A percentile compares a stretch with the other conserved stretches of the same genome.
These are phyloP conservation scores for Zostera marina DNA, from an alignment of 116 monocot genomes.

Conservation along the genomic window DNA sequence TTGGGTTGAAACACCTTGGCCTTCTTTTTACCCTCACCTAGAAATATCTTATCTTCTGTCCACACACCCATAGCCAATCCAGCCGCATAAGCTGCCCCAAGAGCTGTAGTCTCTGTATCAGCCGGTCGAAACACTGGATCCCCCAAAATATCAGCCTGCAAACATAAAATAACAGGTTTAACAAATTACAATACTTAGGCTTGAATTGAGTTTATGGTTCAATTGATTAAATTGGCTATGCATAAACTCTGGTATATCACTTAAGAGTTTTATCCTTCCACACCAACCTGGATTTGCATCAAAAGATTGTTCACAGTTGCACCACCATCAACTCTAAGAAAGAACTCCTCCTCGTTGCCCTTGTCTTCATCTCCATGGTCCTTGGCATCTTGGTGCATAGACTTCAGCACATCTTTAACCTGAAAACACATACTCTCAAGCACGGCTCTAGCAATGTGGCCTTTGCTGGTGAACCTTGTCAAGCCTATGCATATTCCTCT, in stretches of 20 bases:
- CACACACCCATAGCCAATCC: slow-evolving; percentile 62
- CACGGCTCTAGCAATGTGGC: slow-evolving; percentile 70
- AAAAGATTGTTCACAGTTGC: slow-evolving; percentile 82
- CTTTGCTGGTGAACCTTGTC: slow-evolving; percentile 66
- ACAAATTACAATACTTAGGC: no score
- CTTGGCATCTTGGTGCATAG: slow-evolving; percentile 74
- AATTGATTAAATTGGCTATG: no score
- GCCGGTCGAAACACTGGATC: slow-evolving; percentile 61
- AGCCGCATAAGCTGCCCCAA: slow-evolving; percentile 81
- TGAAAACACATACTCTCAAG: slow-evolving; percentile 93
- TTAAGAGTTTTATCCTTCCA: no score
- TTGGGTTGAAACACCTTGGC: slow-evolving; percentile 45
- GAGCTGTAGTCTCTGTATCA: slow-evolving; percentile 70
- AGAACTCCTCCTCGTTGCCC: slow-evolving; percentile 33
- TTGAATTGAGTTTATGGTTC: no score
- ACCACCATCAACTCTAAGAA: slow-evolving; percentile 84
- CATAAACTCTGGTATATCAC: no score
- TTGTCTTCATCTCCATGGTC: slow-evolving; percentile 19
- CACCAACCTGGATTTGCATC: slow-evolving; percentile 80
- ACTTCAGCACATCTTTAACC: slow-evolving; percentile 76
- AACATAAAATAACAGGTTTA: background rate
- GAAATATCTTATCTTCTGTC: slow-evolving; percentile 57
- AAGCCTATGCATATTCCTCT: slow-evolving; percentile 65
- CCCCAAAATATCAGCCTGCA: slow-evolving; percentile 78
- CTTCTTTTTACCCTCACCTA: slow-evolving; percentile 17